Evolutionary conservation across 2,329 filamentous ascomycete genomes (phyloP), one percentile per base, ranked within the genome.

Genomic region (Aspergillus sp.): DNA sequence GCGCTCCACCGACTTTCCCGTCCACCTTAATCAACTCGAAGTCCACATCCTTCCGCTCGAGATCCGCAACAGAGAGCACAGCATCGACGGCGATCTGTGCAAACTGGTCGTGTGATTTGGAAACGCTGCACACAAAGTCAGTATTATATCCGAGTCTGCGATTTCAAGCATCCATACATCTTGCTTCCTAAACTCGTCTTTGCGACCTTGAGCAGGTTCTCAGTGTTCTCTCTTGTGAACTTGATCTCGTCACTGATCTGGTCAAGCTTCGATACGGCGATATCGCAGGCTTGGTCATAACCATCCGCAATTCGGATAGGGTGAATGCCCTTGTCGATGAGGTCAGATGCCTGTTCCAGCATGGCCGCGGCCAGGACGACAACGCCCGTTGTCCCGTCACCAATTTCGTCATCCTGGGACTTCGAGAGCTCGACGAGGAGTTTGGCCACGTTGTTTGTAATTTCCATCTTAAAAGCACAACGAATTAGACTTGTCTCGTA

Each of bases 1-100:
- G 84, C 27, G 93, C 80, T 59, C 96, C 95, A 68, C 95, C 95
- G 37, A 98, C 92, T 82, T 99, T 99, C 70, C 95, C 93, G 71
- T 99, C 95, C 51, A 99, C 93, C 84, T 99, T 99, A 82, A 99
- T 99, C 67, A 99, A 80, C 80, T 99, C 95, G 72, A 99, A 99
- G 74, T 99, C 93, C 60, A 99, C 96, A 71, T 99, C 95, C 79
- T 92, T 96, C 64, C 93, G 89, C 73, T 97, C 91, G 55, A 99
- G 82, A 73, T 99, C 95, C 52, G 95, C 95, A 58, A 99, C 96
- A 2, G 93, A 96, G 59, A 99, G 85, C 50, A 99, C 93, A 44
- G 95, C 96, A 72, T 99, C 95, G 46, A 99, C 92, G 54, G 95
- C 95, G 70, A 99, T 99, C 66, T 96, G 89, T 71, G 95, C 90